Evolutionary conservation across 352 stramenopile genomes (phyloP).

Genomic region (Phytophthora tubulina): DNA sequence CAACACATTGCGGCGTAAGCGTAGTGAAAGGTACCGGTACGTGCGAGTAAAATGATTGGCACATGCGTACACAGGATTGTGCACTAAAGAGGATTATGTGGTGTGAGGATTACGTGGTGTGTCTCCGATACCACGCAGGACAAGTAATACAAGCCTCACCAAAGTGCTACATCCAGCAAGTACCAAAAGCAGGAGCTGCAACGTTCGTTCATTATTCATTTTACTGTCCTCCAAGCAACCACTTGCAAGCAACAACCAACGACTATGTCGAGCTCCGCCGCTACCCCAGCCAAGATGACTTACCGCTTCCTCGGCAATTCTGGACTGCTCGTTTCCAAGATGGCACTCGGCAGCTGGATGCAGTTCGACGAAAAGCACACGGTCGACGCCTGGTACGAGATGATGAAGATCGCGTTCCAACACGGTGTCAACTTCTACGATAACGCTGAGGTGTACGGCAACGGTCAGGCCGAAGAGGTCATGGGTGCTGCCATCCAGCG

Average conservation of each 20-base stretch:
- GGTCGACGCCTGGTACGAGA: conserved; percentile 26
- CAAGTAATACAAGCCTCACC: too few relatives aligned
- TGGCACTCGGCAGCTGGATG: conserved; percentile 31
- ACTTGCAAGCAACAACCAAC: not conserved
- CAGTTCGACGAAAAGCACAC: conserved; percentile 21
- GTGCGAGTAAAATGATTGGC: not conserved
- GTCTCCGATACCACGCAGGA: not conserved
- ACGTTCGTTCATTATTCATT: conserved; percentile 11
- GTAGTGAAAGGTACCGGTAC: too few relatives aligned
- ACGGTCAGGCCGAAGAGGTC: conserved; percentile 18
- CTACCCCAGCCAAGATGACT: conserved; percentile 25
- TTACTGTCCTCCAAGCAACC: not conserved
- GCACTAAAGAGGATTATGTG: conserved; percentile 8
- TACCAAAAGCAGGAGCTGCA: not conserved
- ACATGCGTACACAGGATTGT: conserved; percentile 6
- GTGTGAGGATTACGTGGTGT: not conserved
- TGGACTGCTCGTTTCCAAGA: conserved; percentile 28
- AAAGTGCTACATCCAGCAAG: not conserved
- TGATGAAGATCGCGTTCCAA: conserved; percentile 30
- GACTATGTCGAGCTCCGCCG: not conserved
- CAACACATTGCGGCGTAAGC: too few relatives aligned
- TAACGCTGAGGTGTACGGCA: conserved; percentile 28
- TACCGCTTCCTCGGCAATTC: conserved; percentile 32
- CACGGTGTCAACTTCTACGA: conserved; percentile 33
- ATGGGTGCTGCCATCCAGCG: conserved; percentile 20